Evolutionary conservation across 2,329 filamentous ascomycete genomes (phyloP).

Genomic region (Fusarium zealandicum): DNA sequence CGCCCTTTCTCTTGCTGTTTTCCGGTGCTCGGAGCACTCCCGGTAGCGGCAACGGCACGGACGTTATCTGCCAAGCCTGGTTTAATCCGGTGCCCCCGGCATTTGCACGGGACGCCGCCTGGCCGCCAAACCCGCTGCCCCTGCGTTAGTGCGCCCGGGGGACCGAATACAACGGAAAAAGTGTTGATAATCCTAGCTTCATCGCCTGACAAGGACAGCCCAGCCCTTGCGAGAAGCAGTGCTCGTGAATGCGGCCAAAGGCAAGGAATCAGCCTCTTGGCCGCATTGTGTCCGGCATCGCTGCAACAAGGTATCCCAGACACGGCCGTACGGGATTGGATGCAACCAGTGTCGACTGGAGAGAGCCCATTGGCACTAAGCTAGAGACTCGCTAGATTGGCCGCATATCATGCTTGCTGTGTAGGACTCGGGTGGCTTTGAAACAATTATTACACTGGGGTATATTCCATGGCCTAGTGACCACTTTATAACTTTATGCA

Average conservation of each 20-base stretch:
- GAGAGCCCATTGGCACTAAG: too few species aligned
- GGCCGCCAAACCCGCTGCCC: constrained; percentile 19
- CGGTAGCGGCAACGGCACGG: neutral
- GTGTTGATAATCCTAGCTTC: too few species aligned
- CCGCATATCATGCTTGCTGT: constrained; percentile 16
- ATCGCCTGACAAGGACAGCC: too few species aligned
- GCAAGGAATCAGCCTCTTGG: neutral
- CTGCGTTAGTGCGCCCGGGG: constrained; percentile 27
- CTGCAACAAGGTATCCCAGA: too few species aligned
- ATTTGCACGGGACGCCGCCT: constrained; percentile 12
- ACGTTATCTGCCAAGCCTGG: constrained; percentile 1
- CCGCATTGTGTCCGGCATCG: neutral
- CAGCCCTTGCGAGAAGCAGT: too few species aligned
- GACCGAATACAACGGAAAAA: neutral
- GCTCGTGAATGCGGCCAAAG: neutral
- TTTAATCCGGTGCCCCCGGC: neutral
- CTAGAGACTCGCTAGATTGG: constrained; percentile 28
- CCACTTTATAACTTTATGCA: constrained; percentile 1
- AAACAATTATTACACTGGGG: constrained; percentile 20
- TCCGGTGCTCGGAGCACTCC: neutral
- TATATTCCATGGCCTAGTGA: neutral
- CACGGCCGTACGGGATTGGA: neutral
- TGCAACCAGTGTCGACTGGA: constrained; percentile 12
- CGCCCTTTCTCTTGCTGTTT: neutral
- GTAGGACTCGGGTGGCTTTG: constrained; percentile 26